Percentiles rank a stretch among this genome's conserved stretches.
Evolutionary conservation across 805 yeast species (phyloP).

Genomic region (Cyberlindnera petersonii): DNA sequence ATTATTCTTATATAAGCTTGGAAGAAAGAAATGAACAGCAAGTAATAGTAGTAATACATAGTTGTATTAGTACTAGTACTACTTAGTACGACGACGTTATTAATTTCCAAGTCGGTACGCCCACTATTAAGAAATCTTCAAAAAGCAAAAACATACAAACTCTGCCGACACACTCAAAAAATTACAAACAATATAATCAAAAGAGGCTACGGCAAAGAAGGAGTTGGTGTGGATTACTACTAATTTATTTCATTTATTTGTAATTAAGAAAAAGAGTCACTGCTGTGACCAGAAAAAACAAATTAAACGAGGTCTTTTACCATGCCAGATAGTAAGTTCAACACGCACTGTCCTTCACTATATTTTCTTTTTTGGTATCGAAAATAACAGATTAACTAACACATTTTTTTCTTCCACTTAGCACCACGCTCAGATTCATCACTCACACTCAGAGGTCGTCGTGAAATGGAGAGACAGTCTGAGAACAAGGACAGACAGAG

Average conservation of each 20-base stretch:
- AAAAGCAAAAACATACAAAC: neutral
- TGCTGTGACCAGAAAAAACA: too few species aligned
- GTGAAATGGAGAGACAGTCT: neutral
- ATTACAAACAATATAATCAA: too few species aligned
- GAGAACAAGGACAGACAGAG: neutral
- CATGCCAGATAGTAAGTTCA: constrained; percentile 8
- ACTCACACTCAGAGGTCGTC: constrained; percentile 4
- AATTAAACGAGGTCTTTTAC: neutral
- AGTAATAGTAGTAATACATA: too few species aligned
- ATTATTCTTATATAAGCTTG: too few species aligned
- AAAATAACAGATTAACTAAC: neutral
- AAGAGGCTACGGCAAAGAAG: too few species aligned
- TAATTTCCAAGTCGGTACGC: too few species aligned
- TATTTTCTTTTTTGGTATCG: too few species aligned
- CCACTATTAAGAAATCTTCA: neutral
- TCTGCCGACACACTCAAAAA: neutral
- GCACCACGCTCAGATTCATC: constrained; percentile 3
- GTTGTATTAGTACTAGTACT: too few species aligned
- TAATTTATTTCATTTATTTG: too few species aligned
- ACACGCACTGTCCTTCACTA: neutral
- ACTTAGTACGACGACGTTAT: too few species aligned
- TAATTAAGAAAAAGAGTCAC: too few species aligned
- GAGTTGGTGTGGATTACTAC: too few species aligned
- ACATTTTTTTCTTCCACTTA: neutral
- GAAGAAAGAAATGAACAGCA: neutral